Conservation (phyloP, 2,329 filamentous ascomycete genomes). For the Fusarium sublunatum region DNA sequence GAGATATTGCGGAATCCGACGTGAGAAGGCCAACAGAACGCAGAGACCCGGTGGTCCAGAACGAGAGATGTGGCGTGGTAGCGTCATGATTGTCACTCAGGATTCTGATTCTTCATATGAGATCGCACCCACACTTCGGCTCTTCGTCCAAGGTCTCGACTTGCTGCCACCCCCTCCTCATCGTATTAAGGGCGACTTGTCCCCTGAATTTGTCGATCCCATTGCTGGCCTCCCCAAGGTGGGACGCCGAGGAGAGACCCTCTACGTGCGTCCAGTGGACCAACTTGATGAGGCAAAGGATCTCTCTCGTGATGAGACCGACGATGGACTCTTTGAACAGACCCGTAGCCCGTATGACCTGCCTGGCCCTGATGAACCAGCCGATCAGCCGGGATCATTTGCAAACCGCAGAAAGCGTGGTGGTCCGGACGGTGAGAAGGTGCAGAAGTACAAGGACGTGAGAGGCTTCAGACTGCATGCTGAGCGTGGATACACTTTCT, state of each 20-base stretch:
- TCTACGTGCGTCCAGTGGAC: conserved; percentile 91
- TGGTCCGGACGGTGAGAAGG: conserved; percentile 79
- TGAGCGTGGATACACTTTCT: conserved; percentile 92
- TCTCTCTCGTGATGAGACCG: conserved; percentile 81
- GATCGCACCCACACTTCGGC: conserved; percentile 78
- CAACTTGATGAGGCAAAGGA: conserved; percentile 83
- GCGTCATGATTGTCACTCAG: conserved; percentile 92
- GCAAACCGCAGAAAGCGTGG: conserved; percentile 64
- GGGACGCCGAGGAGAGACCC: conserved; percentile 83
- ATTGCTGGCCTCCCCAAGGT: conserved; percentile 88
- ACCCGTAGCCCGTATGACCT: conserved; percentile 65
- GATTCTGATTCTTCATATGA: conserved; percentile 87
- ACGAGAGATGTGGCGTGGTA: conserved; percentile 90
- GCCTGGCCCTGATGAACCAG: conserved; percentile 53
- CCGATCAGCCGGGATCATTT: conserved; percentile 65
- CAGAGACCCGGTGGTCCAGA: conserved; percentile 55
- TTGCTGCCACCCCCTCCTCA: conserved; percentile 81
- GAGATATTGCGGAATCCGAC: conserved; percentile 86
- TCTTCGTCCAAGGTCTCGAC: conserved; percentile 90
- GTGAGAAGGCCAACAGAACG: conserved; percentile 61
- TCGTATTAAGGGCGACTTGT: conserved; percentile 72
- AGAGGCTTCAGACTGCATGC: conserved; percentile 83
- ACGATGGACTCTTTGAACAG: conserved; percentile 84
- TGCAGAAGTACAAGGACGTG: conserved; percentile 85
- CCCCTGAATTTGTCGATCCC: conserved; percentile 88